A percentile compares a stretch with the other conserved stretches of the same genome.
These are phyloP conservation scores for Saccharomyces pastorianus DNA, from an alignment of 1,139 yeast species.

Conservation along the genomic window DNA sequence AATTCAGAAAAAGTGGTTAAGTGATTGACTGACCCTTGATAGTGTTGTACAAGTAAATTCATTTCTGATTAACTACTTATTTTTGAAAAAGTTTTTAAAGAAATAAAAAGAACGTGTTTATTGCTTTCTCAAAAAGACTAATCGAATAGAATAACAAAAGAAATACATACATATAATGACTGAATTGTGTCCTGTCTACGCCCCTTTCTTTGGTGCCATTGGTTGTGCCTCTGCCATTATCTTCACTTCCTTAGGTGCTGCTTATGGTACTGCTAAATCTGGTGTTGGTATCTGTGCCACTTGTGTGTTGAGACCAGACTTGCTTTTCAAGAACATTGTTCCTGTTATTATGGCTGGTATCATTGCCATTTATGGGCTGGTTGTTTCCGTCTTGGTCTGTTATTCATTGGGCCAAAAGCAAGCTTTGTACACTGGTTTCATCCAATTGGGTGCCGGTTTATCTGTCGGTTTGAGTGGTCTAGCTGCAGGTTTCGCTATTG, in stretches of 20 bases:
- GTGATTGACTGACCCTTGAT: slow-evolving; percentile 1
- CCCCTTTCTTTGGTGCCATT: slow-evolving; percentile 91
- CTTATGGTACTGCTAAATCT: slow-evolving; percentile 98
- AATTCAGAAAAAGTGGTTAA: neutral
- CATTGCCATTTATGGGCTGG: slow-evolving; percentile 96
- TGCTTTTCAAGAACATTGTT: slow-evolving; percentile 79
- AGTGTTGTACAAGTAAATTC: neutral
- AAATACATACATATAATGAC: slow-evolving; percentile 16
- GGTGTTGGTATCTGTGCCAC: slow-evolving; percentile 99
- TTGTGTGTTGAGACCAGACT: slow-evolving; percentile 93
- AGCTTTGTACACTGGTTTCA: slow-evolving; percentile 93
- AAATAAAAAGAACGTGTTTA: neutral
- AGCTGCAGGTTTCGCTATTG: slow-evolving; percentile 97
- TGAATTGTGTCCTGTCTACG: slow-evolving; percentile 36
- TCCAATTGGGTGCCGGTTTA: slow-evolving; percentile 96
- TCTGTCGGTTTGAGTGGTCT: slow-evolving; percentile 95
- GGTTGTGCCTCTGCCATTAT: slow-evolving; percentile 99
- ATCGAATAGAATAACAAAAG: neutral
- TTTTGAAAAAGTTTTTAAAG: neutral
- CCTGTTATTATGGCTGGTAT: slow-evolving; percentile 99
- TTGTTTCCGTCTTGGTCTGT: slow-evolving; percentile 90
- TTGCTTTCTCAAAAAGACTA: neutral
- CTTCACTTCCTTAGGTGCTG: slow-evolving; percentile 98
- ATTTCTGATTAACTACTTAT: neutral
- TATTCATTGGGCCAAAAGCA: slow-evolving; percentile 84